Evolutionary conservation across 2,329 filamentous ascomycete species (phyloP).

Genomic region (Colletotrichum noveboracense): DNA sequence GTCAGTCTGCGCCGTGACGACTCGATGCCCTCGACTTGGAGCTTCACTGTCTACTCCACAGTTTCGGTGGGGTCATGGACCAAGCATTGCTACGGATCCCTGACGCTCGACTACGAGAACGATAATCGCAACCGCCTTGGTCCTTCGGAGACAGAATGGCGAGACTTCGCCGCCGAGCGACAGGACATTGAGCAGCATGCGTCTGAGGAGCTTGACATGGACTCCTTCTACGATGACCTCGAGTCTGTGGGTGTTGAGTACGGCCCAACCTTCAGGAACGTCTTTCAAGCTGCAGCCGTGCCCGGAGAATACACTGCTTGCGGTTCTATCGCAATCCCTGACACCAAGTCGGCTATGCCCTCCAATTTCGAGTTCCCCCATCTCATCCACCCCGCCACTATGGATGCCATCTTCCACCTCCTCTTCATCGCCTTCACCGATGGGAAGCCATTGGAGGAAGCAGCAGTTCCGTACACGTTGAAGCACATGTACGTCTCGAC

Average conservation of each 20-base stretch:
- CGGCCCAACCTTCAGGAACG: constrained; percentile 21
- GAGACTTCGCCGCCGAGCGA: neutral
- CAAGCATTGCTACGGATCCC: neutral
- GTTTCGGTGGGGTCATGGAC: neutral
- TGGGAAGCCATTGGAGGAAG: neutral
- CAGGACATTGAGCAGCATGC: neutral
- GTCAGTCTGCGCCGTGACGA: neutral
- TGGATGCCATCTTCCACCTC: constrained; percentile 31
- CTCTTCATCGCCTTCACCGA: constrained; percentile 12
- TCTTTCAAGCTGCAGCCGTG: neutral
- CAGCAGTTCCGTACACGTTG: neutral
- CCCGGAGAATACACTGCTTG: neutral
- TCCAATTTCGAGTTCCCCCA: constrained; percentile 30
- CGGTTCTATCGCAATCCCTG: constrained; percentile 6
- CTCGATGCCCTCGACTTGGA: neutral
- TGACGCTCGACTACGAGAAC: neutral
- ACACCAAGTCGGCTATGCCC: constrained; percentile 31
- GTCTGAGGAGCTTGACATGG: neutral
- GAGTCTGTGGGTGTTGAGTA: constrained; percentile 21
- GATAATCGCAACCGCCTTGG: neutral
- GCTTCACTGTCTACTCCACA: neutral
- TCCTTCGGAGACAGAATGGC: neutral
- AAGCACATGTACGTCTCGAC: neutral
- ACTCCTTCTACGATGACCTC: constrained; percentile 21
- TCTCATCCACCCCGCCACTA: constrained; percentile 36